phyloP scores from a whole-genome alignment of 2,329 filamentous ascomycete genomes.

The Epichloe aotearoae region DNA sequence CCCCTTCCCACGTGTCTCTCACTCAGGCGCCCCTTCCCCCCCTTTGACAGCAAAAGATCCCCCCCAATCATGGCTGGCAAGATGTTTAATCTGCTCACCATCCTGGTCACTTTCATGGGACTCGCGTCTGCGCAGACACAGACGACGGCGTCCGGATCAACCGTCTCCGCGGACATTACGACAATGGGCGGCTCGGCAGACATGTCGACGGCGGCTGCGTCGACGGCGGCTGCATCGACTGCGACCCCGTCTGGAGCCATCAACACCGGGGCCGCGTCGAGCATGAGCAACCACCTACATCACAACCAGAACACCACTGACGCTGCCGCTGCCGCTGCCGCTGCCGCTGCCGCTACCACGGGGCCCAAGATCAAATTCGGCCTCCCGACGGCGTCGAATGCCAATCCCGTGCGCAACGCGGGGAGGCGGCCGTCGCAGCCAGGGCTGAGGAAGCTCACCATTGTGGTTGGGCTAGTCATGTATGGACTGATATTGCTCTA shows the following conservation, averaged over 20 bases:
- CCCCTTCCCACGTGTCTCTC: not conserved
- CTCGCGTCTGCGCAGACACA: conserved; percentile 2
- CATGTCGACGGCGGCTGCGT: not conserved
- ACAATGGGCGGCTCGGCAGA: not conserved
- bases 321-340: too few relatives aligned
- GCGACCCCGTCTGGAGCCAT: not conserved
- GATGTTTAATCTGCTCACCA: not conserved
- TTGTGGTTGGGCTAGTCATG: conserved; percentile 4
- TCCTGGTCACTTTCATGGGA: not conserved
- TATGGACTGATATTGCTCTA: conserved; percentile 6
- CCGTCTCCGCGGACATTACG: not conserved
- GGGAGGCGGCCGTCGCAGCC: conserved; percentile 5
- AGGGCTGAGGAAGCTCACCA: conserved; percentile 4
- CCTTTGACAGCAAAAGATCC: not conserved
- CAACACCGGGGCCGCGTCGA: not conserved
- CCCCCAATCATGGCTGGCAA: conserved; percentile 1
- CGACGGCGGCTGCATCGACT: not conserved
- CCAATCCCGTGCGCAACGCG: not conserved
- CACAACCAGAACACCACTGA: not conserved
- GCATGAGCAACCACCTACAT: not conserved
- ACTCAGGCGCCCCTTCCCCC: not conserved
- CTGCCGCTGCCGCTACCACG: not conserved
- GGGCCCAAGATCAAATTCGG: not conserved
- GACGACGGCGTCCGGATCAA: not conserved
- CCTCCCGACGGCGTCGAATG: not conserved